These are phyloP conservation scores for Nematocida ausubeli DNA, from an alignment of 371 early-diverging fungal genomes.

Conservation along the genomic window DNA sequence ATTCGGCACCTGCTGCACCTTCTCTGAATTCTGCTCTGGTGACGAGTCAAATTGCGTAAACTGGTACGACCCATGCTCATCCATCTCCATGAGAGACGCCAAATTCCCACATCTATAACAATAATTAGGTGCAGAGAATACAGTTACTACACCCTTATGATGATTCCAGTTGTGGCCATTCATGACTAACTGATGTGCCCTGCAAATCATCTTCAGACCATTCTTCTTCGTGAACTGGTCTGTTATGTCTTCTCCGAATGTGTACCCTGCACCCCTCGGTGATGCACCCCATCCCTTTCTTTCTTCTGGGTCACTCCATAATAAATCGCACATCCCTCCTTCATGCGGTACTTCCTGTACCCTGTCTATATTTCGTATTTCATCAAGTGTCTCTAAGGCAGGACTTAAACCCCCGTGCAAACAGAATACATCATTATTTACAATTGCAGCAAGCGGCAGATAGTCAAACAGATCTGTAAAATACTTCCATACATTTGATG, in stretches of 20 bases:
- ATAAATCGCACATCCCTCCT: constrained; percentile 92
- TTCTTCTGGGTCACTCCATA: constrained; percentile 99
- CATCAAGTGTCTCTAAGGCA: constrained; percentile 45
- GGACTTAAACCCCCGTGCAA: constrained; percentile 91
- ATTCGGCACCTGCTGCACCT: constrained; percentile 29
- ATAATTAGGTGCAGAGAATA: constrained; percentile 57
- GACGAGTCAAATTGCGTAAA: constrained; percentile 57
- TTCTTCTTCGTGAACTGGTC: constrained; percentile 53
- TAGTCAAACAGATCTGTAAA: constrained; percentile 57
- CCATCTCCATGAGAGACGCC: constrained; percentile 54
- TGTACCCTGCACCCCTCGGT: constrained; percentile 53
- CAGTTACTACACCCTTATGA: constrained; percentile 56
- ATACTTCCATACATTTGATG: constrained; percentile 56
- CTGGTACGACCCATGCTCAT: constrained; percentile 52
- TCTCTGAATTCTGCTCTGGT: constrained; percentile 48
- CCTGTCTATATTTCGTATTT: constrained; percentile 81
- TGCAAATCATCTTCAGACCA: constrained; percentile 53
- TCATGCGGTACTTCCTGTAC: constrained; percentile 95
- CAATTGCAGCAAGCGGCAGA: constrained; percentile 82
- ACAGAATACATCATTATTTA: constrained; percentile 82
- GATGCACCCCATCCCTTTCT: constrained; percentile 58
- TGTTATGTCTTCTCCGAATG: constrained; percentile 57
- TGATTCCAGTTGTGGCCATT: constrained; percentile 59
- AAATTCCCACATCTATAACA: constrained; percentile 54
- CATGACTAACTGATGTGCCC: constrained; percentile 55